Conservation (phyloP, 768 basidiomycete species). For the Pluteus cervinus region DNA sequence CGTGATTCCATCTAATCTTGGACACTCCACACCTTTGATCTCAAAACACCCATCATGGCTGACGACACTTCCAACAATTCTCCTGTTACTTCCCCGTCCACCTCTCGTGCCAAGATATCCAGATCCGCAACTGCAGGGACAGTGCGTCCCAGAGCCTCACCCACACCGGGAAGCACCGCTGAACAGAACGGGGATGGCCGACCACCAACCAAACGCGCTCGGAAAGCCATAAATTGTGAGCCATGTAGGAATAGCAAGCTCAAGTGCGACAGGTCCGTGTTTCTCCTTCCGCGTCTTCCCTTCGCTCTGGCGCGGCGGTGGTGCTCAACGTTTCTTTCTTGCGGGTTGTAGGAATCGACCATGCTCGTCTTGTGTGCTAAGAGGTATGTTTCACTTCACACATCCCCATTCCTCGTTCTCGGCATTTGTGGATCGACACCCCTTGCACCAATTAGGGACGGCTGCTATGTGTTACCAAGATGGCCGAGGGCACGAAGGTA, state of each 20-base stretch:
- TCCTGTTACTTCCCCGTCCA: conserved; percentile 31
- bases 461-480: conserved; percentile 78
- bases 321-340: too few species aligned
- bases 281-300: conserved; percentile 4
- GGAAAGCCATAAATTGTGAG: conserved; percentile 87
- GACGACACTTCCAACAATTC: conserved; percentile 31
- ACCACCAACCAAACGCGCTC: conserved; percentile 74
- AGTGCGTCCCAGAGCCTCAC: conserved; percentile 47
- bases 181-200: conserved; percentile 48
- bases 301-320: conserved; percentile 10
- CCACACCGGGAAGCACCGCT: conserved; percentile 28
- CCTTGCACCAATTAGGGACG: conserved; percentile 47
- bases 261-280: conserved; percentile 75
- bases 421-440: conserved; percentile 8
- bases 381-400: conserved; percentile 42
- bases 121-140: conserved; percentile 34
- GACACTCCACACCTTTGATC: conserved; percentile 14
- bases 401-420: conserved; percentile 8
- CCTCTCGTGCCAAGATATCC: conserved; percentile 33
- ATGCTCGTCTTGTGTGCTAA: conserved; percentile 82
- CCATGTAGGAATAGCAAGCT: conserved; percentile 85
- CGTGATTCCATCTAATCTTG: conserved; percentile 8
- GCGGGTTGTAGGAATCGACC: conserved; percentile 64
- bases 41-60: conserved; percentile 27
- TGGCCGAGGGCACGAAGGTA: conserved; percentile 55